Base-by-base conservation (phyloP, 1,284 basidiomycete genomes). In the Paramarasmius palmivorus region DNA sequence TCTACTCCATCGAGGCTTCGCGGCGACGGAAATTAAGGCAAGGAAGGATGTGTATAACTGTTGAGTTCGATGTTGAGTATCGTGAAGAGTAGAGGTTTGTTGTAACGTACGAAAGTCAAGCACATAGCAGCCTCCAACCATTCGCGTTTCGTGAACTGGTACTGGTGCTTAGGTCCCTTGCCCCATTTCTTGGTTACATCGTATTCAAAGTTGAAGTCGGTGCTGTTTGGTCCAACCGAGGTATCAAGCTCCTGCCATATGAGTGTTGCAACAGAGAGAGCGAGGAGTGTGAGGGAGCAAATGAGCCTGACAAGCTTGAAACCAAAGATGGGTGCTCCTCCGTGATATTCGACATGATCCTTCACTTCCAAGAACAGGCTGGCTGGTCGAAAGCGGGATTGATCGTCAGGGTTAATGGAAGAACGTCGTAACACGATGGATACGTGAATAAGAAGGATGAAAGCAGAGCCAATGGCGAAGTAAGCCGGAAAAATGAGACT, bases 81-180 rank as follows among this genome's bases (percentile, higher is more conserved):
- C n/a, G 35, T 32, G 10, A 23, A 29, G 10, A 6, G 26, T 9
- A 15, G 29, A 23, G 26, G n/a, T 34, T 17, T 15, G 23, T 26
- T 20, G 2, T 20, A 38, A 65, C 69, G 36, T 57, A 73, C 73
- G 57, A 69, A 73, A n/a, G 68, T 65, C 52, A 68, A 65, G 40
- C 64, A 67, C 56, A 73, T 61, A 0, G 64, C 65, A 36, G 72
- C 54, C 22, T 64, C 65, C 46, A 67, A 54, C 65, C 68, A 69
- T 59, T 68, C 66, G 25, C 54, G 47, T 22, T 55, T 52, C 36
- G 59, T 62, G 46, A 57, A 58, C 12, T 48, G 55, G 12, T 60
- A 50, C 46, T 64, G 65, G 29, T 60, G 56, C 34, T 61, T 57
- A 47, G 59, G 57, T 52, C 63, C 56, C 38, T 61, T 63, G 35